phyloP scores from a whole-genome alignment of 1,139 yeast species.

The Casaregolazyma lundiana region DNA sequence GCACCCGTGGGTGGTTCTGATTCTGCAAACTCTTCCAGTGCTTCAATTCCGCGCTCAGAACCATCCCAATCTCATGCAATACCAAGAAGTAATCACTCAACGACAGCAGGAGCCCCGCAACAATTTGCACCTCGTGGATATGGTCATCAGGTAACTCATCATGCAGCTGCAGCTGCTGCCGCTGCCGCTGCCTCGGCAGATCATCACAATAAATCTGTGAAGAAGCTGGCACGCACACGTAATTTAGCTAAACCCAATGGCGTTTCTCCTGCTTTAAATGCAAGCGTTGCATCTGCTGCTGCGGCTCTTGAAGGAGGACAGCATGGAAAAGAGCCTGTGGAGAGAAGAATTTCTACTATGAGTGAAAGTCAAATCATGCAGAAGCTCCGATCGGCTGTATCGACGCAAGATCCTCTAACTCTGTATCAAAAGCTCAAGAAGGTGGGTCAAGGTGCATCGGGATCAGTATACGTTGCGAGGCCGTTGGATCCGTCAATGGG shows the following conservation, averaged over 20 bases:
- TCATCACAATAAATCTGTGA: slow-evolving; percentile 10
- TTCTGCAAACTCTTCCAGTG: slow-evolving; percentile 6
- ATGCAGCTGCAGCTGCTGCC: slow-evolving; percentile 12
- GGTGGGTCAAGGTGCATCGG: slow-evolving; percentile 99
- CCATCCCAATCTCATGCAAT: neutral
- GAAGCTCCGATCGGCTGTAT: slow-evolving; percentile 78
- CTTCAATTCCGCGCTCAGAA: slow-evolving; percentile 9
- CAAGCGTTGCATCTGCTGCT: slow-evolving; percentile 26
- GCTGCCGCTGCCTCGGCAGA: neutral
- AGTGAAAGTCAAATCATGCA: slow-evolving; percentile 84
- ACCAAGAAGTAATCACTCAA: slow-evolving; percentile 16
- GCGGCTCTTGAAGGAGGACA: slow-evolving; percentile 27
- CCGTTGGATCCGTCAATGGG: slow-evolving; percentile 37
- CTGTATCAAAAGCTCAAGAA: slow-evolving; percentile 83
- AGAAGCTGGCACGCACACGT: slow-evolving; percentile 12
- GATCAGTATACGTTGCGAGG: slow-evolving; percentile 88
- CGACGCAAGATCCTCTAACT: slow-evolving; percentile 76
- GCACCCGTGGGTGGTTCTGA: neutral
- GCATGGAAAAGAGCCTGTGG: slow-evolving; percentile 25
- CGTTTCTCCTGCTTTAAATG: slow-evolving; percentile 23
- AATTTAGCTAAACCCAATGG: slow-evolving; percentile 3
- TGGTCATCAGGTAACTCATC: slow-evolving; percentile 14
- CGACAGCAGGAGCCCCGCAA: slow-evolving; percentile 15
- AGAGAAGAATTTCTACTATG: slow-evolving; percentile 64
- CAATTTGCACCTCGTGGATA: slow-evolving; percentile 8